phyloP scores from a whole-genome alignment of 192 early-diverging fungal genomes.

The Podochytrium sp. region DNA sequence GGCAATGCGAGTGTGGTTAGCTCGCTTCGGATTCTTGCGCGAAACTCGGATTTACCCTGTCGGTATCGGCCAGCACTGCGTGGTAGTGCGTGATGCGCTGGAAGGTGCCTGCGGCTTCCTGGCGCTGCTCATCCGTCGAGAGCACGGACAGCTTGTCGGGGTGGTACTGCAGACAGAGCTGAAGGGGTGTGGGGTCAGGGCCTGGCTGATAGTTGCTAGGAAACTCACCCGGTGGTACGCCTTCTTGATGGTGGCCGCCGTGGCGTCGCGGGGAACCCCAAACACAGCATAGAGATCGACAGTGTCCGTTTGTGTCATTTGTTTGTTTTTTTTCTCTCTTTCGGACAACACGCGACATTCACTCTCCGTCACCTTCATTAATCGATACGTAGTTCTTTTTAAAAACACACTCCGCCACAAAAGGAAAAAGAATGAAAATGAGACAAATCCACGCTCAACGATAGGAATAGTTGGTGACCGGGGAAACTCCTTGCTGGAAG shows the following conservation, averaged over 20 bases:
- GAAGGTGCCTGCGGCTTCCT: constrained; percentile 65
- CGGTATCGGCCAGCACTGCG: constrained; percentile 53
- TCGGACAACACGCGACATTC: no score
- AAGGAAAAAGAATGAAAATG: no score
- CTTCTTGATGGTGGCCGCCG: constrained; percentile 30
- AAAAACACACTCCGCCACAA: no score
- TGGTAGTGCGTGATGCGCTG: constrained; percentile 78
- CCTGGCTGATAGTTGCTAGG: background rate
- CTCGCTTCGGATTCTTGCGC: no score
- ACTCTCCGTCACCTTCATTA: no score
- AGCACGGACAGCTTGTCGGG: constrained; percentile 34
- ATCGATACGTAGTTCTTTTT: no score
- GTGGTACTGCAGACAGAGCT: constrained; percentile 37
- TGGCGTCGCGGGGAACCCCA: constrained; percentile 25
- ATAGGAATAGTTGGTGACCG: constrained; percentile 30
- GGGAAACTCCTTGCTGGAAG: constrained; percentile 28
- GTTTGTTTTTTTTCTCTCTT: no score
- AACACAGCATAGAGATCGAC: constrained; percentile 37
- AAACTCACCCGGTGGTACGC: constrained; percentile 25
- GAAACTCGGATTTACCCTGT: no score
- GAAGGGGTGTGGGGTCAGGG: background rate
- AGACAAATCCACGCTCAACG: no score
- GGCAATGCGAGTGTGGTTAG: background rate
- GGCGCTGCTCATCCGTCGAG: constrained; percentile 33
- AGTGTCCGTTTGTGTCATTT: background rate